These are phyloP conservation scores for Seiridium cupressi DNA, from an alignment of 2,329 filamentous ascomycete genomes.

Conservation along the genomic window DNA sequence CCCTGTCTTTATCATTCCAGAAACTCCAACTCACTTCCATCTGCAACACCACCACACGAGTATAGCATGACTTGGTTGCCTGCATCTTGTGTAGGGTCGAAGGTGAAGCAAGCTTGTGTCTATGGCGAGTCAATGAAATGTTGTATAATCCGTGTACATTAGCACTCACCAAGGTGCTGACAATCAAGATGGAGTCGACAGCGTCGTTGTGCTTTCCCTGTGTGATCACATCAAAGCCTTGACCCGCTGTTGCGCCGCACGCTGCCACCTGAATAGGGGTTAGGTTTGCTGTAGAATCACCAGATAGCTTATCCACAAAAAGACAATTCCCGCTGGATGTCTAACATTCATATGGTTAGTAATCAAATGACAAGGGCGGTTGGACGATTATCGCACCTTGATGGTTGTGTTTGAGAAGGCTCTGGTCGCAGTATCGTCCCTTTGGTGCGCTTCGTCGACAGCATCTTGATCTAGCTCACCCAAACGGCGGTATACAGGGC, in stretches of 20 bases:
- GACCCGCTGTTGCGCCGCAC: constrained; percentile 38
- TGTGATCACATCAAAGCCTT: constrained; percentile 43
- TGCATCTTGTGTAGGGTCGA: constrained; percentile 48
- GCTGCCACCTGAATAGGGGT: constrained; percentile 38
- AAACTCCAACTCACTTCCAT: constrained; percentile 36
- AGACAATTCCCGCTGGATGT: constrained; percentile 40
- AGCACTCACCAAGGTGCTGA: constrained; percentile 46
- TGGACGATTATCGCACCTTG: constrained; percentile 22
- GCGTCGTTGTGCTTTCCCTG: constrained; percentile 49
- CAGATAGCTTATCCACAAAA: constrained; percentile 39
- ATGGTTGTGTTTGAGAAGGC: constrained; percentile 37
- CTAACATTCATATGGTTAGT: constrained; percentile 18
- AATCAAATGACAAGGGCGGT: not conserved
- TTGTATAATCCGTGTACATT: not conserved
- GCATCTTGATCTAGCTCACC: constrained; percentile 34
- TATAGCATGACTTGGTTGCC: constrained; percentile 56
- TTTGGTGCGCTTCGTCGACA: constrained; percentile 39
- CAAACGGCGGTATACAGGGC: constrained; percentile 27
- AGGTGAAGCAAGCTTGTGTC: constrained; percentile 59
- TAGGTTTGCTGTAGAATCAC: constrained; percentile 43
- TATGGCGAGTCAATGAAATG: constrained; percentile 10
- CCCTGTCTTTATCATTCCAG: constrained; percentile 5
- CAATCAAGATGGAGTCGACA: constrained; percentile 45
- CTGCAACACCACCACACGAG: constrained; percentile 57
- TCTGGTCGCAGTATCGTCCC: constrained; percentile 38